Conservation (phyloP, 2,329 filamentous ascomycete genomes). For the Alternaria ethzedia region DNA sequence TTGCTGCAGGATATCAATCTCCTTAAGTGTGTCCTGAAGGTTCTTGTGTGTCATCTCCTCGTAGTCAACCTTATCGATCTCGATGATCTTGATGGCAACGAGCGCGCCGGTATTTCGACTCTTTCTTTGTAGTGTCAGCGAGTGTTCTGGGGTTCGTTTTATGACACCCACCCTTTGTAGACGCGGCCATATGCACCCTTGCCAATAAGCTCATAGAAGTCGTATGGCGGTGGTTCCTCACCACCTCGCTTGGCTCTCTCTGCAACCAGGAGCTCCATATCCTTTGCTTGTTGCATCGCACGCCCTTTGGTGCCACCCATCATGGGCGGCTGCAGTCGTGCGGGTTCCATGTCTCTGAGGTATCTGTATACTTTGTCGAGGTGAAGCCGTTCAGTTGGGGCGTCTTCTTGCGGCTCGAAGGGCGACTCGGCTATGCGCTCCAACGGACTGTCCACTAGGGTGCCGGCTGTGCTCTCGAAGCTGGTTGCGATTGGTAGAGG, state of each 20-base stretch:
- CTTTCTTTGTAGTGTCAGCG: constrained; percentile 40
- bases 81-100: constrained; percentile 82
- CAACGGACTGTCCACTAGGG: constrained; percentile 24
- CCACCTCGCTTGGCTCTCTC: constrained; percentile 67
- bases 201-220: constrained; percentile 74
- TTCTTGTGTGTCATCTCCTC: constrained; percentile 50
- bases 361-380: constrained; percentile 8
- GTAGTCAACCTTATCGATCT: constrained; percentile 78
- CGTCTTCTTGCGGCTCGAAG: constrained; percentile 10
- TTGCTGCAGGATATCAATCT: constrained; percentile 71
- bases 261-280: constrained; percentile 70
- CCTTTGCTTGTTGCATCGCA: constrained; percentile 71
- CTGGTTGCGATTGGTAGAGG: constrained; percentile 17
- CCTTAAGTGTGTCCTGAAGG: constrained; percentile 62
- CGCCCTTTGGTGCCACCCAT: constrained; percentile 59
- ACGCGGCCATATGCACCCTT: constrained; percentile 78
- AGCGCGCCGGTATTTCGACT: constrained; percentile 55
- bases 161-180: constrained; percentile 64
- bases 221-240: constrained; percentile 68
- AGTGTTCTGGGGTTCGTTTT: not conserved
- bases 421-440: constrained; percentile 36
- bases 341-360: constrained; percentile 36
- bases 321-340: constrained; percentile 37
- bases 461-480: constrained; percentile 20
- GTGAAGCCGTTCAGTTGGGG: not conserved